phyloP scores from a whole-genome alignment of 495 filamentous ascomycete species.

The Aspergillus biplanus region DNA sequence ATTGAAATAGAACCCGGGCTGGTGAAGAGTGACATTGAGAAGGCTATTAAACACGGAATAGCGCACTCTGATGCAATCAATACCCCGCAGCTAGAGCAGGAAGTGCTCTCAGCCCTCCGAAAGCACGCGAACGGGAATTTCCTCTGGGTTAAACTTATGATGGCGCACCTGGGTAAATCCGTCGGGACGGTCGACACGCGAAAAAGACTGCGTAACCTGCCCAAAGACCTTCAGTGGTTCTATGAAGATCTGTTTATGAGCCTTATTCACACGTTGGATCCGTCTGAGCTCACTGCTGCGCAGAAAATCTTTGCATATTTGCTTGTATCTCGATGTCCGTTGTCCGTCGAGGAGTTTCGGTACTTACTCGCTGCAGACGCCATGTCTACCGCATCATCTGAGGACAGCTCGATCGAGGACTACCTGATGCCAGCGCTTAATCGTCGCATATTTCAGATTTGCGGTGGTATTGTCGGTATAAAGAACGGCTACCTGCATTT shows the following conservation, averaged over 20 bases:
- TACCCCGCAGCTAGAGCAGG: background rate
- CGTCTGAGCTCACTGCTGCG: background rate
- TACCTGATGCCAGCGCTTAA: background rate
- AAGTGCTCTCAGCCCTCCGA: background rate
- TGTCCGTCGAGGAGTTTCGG: background rate
- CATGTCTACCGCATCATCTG: background rate
- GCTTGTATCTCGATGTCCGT: background rate
- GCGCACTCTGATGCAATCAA: background rate
- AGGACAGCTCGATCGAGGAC: background rate
- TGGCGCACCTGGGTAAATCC: background rate
- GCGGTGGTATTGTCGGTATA: background rate
- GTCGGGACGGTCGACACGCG: background rate
- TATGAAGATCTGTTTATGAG: constrained; percentile 1
- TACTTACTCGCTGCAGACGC: constrained; percentile 1
- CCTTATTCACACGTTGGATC: background rate
- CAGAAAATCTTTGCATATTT: background rate
- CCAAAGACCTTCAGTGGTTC: background rate
- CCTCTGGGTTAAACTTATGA: background rate
- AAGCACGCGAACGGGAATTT: background rate
- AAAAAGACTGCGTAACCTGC: background rate
- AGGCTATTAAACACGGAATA: background rate
- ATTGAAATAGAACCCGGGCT: background rate
- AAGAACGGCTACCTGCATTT: background rate
- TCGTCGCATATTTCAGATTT: background rate
- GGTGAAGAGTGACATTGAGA: background rate